phyloP scores from a whole-genome alignment of 305 asterid genomes.

The Fraxinus platypoda region DNA sequence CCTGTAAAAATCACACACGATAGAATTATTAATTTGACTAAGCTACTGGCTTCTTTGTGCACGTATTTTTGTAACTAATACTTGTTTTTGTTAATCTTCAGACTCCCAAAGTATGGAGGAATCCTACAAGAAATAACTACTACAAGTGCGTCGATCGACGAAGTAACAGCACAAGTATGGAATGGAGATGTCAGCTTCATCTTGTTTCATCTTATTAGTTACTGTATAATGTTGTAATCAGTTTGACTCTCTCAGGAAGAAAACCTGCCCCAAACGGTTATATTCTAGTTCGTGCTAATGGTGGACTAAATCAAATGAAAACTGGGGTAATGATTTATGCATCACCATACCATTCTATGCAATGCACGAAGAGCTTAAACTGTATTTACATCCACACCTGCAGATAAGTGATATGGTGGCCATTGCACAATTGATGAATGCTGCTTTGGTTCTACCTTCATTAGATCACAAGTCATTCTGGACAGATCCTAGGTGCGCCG shows the following conservation, averaged over 20 bases:
- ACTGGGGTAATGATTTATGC: slow-evolving; percentile 52
- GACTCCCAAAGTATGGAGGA: slow-evolving; percentile 82
- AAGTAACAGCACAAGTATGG: slow-evolving; percentile 45
- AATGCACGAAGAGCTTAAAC: not conserved
- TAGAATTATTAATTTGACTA: not conserved
- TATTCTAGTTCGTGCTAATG: slow-evolving; percentile 70
- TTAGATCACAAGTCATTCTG: slow-evolving; percentile 87
- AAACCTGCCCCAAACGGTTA: slow-evolving; percentile 46
- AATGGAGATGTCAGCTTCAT: slow-evolving; percentile 18
- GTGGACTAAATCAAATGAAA: slow-evolving; percentile 94
- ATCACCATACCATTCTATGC: not conserved
- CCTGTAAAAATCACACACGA: too few relatives aligned
- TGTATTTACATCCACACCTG: not conserved
- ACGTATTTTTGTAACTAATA: not conserved
- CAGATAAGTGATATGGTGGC: slow-evolving; percentile 99
- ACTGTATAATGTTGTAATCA: not conserved
- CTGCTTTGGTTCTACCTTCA: slow-evolving; percentile 81
- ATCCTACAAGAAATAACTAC: slow-evolving; percentile 59
- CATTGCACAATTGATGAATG: slow-evolving; percentile 73
- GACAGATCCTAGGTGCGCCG: slow-evolving; percentile 77
- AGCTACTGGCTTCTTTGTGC: not conserved
- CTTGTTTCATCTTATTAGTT: not conserved
- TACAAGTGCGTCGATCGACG: slow-evolving; percentile 56
- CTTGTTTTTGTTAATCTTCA: not conserved
- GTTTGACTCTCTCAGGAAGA: not conserved